These are phyloP conservation scores for Inonotus obliquus DNA, from an alignment of 1,284 basidiomycete genomes.

Conservation along the genomic window DNA sequence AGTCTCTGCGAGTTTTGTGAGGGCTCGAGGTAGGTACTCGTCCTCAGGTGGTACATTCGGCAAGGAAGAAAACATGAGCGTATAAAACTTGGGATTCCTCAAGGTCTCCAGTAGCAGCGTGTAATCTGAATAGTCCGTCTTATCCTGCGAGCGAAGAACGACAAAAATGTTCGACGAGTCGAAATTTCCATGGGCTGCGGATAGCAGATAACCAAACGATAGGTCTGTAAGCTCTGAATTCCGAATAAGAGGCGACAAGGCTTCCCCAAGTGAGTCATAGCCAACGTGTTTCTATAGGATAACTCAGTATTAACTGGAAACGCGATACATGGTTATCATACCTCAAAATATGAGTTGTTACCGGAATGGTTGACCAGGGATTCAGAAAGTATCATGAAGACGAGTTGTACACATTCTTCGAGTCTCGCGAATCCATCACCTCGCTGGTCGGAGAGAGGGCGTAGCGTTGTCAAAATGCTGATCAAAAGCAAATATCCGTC, in stretches of 20 bases:
- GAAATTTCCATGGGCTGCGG: conserved; percentile 60
- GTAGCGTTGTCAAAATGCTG: conserved; percentile 59
- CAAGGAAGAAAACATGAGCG: conserved; percentile 11
- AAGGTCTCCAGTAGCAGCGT: conserved; percentile 30
- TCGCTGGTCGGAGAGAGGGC: conserved; percentile 29
- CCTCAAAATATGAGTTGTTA: conserved; percentile 66
- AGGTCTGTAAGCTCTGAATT: conserved; percentile 45
- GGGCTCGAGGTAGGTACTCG: neutral
- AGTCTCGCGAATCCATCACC: conserved; percentile 35
- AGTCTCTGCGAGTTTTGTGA: conserved; percentile 1
- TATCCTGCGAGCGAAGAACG: conserved; percentile 31
- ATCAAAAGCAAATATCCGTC: conserved; percentile 75
- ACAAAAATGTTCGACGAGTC: conserved; percentile 48
- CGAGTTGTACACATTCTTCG: conserved; percentile 50
- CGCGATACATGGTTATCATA: conserved; percentile 31
- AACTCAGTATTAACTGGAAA: neutral
- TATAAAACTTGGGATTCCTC: conserved; percentile 27
- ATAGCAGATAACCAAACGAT: conserved; percentile 57
- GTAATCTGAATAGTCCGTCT: conserved; percentile 28
- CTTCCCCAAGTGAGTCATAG: conserved; percentile 54
- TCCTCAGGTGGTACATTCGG: conserved; percentile 1
- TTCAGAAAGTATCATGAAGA: conserved; percentile 59
- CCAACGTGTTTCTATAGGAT: conserved; percentile 54
- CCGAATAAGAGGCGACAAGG: conserved; percentile 45
- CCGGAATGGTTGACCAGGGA: conserved; percentile 50